Evolutionary conservation across 305 asterid genomes (phyloP).

Genomic region (Fraxinus velutina): DNA sequence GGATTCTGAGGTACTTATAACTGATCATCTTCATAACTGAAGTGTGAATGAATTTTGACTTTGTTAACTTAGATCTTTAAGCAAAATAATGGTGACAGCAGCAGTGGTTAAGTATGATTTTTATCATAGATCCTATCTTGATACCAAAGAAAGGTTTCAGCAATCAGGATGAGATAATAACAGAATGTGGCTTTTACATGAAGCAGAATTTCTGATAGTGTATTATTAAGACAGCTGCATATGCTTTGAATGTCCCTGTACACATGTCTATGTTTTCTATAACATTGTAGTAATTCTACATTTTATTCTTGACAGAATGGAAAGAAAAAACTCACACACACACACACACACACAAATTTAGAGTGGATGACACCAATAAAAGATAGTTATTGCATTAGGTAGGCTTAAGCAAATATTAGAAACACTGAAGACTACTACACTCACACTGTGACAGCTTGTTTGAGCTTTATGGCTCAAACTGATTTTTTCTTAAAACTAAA

Average conservation of each 20-base stretch:
- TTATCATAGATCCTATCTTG: not conserved
- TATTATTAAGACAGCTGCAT: not conserved
- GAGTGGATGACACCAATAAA: not conserved
- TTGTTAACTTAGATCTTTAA: not conserved
- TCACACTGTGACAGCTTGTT: not conserved
- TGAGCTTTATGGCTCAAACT: not conserved
- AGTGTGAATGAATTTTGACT: not conserved
- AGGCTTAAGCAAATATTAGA: not conserved
- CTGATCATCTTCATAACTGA: not conserved
- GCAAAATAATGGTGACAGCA: not conserved
- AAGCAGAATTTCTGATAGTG: not conserved
- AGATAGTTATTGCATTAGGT: not conserved
- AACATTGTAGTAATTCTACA: not conserved
- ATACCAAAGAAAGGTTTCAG: not conserved
- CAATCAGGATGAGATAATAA: not conserved
- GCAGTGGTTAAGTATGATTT: not conserved
- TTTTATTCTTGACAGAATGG: not conserved
- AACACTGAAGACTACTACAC: not conserved
- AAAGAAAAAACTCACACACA: not conserved
- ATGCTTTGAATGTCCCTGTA: not conserved
- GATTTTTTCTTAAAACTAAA: not conserved
- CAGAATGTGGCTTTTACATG: not conserved
- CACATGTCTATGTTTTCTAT: not conserved
- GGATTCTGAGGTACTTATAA: not conserved
- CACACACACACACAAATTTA: not conserved